Evolutionary conservation across 331 rosid species (phyloP), one percentile per base, ranked within the genome.

Genomic region (Arachis monticola): DNA sequence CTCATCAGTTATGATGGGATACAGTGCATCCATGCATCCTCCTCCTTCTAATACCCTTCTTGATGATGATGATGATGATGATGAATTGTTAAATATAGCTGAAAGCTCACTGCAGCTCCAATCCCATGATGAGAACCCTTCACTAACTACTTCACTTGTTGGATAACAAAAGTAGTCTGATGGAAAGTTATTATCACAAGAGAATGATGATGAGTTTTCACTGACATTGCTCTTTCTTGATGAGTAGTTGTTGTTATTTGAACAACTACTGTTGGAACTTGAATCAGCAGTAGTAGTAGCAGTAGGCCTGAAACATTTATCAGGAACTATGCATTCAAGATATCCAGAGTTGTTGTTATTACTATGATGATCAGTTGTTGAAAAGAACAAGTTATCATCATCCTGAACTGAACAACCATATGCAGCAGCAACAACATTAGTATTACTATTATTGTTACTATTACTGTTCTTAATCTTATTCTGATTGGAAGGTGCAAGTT

Each of bases 261-360:
- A 69, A 30, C 64, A 40, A 57, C 51, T 35, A 35, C 64, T 45
- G 57, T 51, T 64, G 51, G 69, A 47, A 35, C 75, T 73, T 3
- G 83, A 75, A 17, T 17, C 22, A 79, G 95, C 78, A 35, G 38
- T 3, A 32, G 38, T 32, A 32, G 38, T 3, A 32, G 38, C 3
- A 32, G 2, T 32, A 32, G 97, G 93, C 64, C 85, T 89, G 77
- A 92, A 84, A 79, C 98, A 95, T 22, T 79, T 86, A 61, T 90
- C 98, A 86, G 99, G 98, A 70, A 95, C 99, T 5, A 95, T 95
- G 92, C 98, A 92, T 72, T 90, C 93, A 78, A 95, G 83, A 70
- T 95, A 95, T 46, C 99, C 99, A 1, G 97, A 90, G 86, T 92
- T 95, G 56, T 50, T 8, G 56, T 50, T n/a, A 52, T 11, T 2